Percentiles rank a stretch among this genome's conserved stretches.
These are phyloP conservation scores for Aureobasidium namibiae DNA, from an alignment of 2,329 filamentous ascomycete genomes.

Conservation along the genomic window DNA sequence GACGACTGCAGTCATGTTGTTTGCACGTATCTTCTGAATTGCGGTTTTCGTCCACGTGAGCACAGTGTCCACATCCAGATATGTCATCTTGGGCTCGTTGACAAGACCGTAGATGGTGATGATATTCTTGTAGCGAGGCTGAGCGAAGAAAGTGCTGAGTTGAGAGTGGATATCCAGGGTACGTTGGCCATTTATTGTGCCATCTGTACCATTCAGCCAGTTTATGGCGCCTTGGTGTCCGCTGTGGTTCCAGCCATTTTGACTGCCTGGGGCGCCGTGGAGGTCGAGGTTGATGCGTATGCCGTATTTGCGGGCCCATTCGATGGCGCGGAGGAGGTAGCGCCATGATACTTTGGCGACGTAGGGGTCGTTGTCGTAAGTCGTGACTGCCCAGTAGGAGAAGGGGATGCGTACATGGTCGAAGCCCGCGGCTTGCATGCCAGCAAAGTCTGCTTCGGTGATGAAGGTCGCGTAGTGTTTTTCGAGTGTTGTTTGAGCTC, in stretches of 20 bases:
- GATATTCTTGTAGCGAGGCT: conserved; percentile 85
- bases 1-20: conserved; percentile 64
- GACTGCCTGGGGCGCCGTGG: conserved; percentile 83
- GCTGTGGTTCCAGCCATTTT: conserved; percentile 98
- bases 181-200: conserved; percentile 66
- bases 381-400: conserved; percentile 87
- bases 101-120: conserved; percentile 87
- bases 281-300: conserved; percentile 88
- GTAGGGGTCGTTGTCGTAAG: conserved; percentile 81
- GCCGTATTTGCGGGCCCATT: conserved; percentile 88
- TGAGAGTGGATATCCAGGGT: conserved; percentile 81
- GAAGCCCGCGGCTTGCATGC: conserved; percentile 79
- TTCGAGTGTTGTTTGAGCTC: conserved; percentile 63
- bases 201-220: conserved; percentile 89
- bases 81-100: conserved; percentile 83
- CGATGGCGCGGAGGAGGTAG: conserved; percentile 84
- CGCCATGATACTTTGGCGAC: conserved; percentile 82
- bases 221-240: conserved; percentile 70
- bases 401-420: conserved; percentile 96
- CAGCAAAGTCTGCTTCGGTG: conserved; percentile 71
- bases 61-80: conserved; percentile 57
- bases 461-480: conserved; percentile 87
- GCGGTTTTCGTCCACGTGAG: conserved; percentile 72
- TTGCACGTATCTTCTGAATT: conserved; percentile 62
- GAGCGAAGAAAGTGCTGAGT: conserved; percentile 85